Evolutionary conservation across 306 rosid species (phyloP).

Genomic region (Clitoria ternatea): DNA sequence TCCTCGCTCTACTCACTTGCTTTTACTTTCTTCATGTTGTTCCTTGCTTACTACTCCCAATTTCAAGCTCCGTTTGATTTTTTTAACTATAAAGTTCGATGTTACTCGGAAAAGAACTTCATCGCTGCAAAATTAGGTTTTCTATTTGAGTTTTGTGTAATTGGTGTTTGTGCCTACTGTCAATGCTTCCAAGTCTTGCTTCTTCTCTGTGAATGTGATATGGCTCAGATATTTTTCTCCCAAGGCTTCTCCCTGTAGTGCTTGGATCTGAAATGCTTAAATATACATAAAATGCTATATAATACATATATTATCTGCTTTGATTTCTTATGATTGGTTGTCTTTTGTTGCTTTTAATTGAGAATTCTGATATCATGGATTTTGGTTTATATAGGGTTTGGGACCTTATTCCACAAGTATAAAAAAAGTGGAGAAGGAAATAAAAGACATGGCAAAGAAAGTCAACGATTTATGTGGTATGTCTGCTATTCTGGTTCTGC

Average conservation of each 20-base stretch:
- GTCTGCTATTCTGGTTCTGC: not conserved
- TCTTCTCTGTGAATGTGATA: too few species aligned
- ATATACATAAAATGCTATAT: too few species aligned
- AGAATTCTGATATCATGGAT: not conserved
- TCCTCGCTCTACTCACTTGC: not conserved
- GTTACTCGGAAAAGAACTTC: too few species aligned
- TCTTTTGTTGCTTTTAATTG: not conserved
- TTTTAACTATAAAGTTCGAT: too few species aligned
- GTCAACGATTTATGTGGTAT: conserved; percentile 77
- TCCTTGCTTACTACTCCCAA: too few species aligned
- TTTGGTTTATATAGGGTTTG: conserved; percentile 52
- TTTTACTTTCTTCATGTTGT: too few species aligned
- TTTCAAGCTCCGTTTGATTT: too few species aligned
- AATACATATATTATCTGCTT: not conserved
- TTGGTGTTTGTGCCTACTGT: not conserved
- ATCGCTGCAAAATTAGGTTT: too few species aligned
- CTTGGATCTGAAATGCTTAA: too few species aligned
- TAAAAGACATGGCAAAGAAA: conserved; percentile 78
- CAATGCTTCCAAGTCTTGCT: not conserved
- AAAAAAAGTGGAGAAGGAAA: conserved; percentile 71
- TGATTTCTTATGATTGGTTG: not conserved
- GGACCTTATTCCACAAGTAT: conserved; percentile 70
- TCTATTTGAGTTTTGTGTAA: not conserved
- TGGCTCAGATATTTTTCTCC: too few species aligned
- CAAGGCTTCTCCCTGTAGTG: too few species aligned